A percentile compares a stretch with the other conserved stretches of the same genome.
Conservation (phyloP, 2,329 filamentous ascomycete genomes). For the Penicillium sp. region DNA sequence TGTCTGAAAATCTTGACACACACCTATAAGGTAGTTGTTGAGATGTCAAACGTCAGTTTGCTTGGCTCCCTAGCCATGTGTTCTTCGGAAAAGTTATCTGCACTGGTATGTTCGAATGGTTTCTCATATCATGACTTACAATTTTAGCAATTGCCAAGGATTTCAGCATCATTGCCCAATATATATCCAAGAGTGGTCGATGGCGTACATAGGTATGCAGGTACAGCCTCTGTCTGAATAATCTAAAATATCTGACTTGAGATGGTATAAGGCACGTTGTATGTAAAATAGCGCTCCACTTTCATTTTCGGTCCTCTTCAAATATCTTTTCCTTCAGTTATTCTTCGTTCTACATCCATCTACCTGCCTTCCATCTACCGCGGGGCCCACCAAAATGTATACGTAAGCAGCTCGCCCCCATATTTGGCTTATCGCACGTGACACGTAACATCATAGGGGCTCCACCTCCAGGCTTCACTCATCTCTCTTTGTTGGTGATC, state of each 20-base stretch:
- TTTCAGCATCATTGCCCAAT: not conserved
- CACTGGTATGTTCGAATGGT: not conserved
- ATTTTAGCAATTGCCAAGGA: not conserved
- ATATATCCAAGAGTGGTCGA: not conserved
- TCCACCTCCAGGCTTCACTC: conserved; percentile 5
- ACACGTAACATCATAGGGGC: conserved; percentile 1
- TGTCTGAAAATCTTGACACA: no score
- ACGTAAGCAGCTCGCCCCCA: not conserved
- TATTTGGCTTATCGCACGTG: conserved; percentile 10
- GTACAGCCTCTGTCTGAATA: no score
- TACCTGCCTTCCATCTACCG: no score
- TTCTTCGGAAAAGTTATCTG: not conserved
- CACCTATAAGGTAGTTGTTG: not conserved
- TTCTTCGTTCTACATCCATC: no score
- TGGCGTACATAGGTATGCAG: not conserved
- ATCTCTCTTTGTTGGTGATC: conserved; percentile 1
- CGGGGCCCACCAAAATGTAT: not conserved
- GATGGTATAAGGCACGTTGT: no score
- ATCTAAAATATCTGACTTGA: no score
- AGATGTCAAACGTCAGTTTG: no score
- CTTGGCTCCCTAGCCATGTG: not conserved
- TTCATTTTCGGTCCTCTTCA: no score
- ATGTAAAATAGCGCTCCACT: no score
- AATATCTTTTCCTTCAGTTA: no score
- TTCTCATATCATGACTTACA: not conserved